phyloP scores from a whole-genome alignment of 352 stramenopile species.

The Globisporangium takayamanum region DNA sequence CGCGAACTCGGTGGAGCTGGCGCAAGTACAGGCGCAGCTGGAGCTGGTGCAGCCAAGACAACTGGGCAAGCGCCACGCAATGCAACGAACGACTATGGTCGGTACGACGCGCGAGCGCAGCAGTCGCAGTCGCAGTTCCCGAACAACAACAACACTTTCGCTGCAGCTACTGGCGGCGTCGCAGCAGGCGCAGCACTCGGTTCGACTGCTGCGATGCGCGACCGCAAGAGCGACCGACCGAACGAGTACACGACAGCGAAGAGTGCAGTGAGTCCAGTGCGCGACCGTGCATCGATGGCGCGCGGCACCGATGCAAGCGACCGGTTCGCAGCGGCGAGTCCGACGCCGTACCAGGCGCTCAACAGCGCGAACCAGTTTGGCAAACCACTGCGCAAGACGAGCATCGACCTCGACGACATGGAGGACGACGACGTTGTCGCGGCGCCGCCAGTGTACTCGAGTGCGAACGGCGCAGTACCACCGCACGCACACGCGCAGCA shows the following conservation, averaged over 20 bases:
- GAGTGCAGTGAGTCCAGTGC: too few species aligned
- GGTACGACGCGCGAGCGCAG: slow-evolving; percentile 6
- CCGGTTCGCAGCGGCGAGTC: background rate
- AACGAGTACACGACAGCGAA: background rate
- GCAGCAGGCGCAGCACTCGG: background rate
- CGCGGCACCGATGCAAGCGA: too few species aligned
- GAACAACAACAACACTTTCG: slow-evolving; percentile 1
- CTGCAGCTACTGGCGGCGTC: slow-evolving; percentile 6
- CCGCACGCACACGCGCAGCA: background rate
- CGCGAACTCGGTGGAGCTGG: background rate
- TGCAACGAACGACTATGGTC: slow-evolving; percentile 3
- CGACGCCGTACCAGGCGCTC: slow-evolving; percentile 5
- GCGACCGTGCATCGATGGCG: too few species aligned
- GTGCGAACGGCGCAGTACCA: background rate
- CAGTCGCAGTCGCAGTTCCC: slow-evolving; percentile 4
- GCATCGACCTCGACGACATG: slow-evolving; percentile 29
- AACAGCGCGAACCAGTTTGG: slow-evolving; percentile 2
- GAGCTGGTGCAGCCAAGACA: background rate
- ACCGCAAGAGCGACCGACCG: background rate
- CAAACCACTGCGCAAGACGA: slow-evolving; percentile 20
- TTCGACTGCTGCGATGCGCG: slow-evolving; percentile 7
- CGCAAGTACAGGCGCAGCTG: background rate
- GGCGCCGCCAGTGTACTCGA: slow-evolving; percentile 8
- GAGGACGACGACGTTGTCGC: slow-evolving; percentile 27
- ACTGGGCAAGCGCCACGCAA: slow-evolving; percentile 3